Base-by-base conservation (phyloP, 352 stramenopile genomes). In the Pythium rishiriense region DNA sequence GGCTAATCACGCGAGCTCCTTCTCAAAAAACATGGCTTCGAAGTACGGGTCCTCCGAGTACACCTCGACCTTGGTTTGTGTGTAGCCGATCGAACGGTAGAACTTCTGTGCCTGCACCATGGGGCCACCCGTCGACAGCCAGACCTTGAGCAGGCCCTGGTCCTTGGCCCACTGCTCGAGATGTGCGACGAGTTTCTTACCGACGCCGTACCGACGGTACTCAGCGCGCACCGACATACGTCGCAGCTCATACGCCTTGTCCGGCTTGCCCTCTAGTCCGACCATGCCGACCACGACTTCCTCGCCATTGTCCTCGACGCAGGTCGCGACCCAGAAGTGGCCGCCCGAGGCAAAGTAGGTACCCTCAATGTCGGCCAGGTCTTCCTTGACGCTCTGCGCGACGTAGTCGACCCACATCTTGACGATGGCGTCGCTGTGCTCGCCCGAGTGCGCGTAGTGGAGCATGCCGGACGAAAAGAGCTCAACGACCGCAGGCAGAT, bases 301-400 rank as follows among this genome's bases (percentile, higher is more conserved):
- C 11, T 46, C 41, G 10, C 43, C 63, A 19, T 58, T 25, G 28
- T 74, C 58, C 24, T 62, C 35, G n/a, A 46, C 51, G 7, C 58
- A 49, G 8, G 63, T 77, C 51, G 72, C 77, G 47, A 83, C 74
- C 73, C 74, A 85, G 51, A 80, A 83, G 60, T 81, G 79, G 29
- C 74, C 72, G 22, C 43, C 29, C 24, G 43, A 48, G 21, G 43
- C 56, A 15, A 60, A 45, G 33, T 64, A 64, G 6, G 39, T 17
- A 17, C 25, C 46, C 10, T 49, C 24, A 29, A 59, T 49, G 52
- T 50, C 39, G 12, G 35, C 52, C 37, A 50, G 14, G 25, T 59
- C 35, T 24, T 59, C 35, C 37, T 25, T 22, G 37, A 59, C 17
- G 31, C 24, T 39, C 37, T 39, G n/a, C 5, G 19, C 26, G 52